A percentile compares a stretch with the other conserved stretches of the same genome.
Conservation (phyloP, 768 basidiomycete genomes). For the Phaeotremella fagi region DNA sequence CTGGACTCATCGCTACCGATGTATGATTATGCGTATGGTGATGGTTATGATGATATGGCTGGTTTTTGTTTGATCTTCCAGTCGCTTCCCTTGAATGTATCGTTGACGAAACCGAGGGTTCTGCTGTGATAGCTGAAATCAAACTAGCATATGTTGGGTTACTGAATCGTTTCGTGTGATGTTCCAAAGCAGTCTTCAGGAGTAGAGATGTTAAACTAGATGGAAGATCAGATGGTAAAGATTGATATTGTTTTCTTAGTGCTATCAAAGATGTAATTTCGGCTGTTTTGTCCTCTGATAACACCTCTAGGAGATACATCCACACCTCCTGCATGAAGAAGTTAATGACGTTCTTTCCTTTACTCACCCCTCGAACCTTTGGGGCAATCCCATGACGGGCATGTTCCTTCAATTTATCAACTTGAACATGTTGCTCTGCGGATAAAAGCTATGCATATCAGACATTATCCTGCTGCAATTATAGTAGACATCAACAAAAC, state of each 20-base stretch:
- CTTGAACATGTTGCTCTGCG: slow-evolving; percentile 41
- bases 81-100: neutral
- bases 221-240: slow-evolving; percentile 22
- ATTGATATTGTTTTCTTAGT: slow-evolving; percentile 26
- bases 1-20: neutral
- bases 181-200: slow-evolving; percentile 32
- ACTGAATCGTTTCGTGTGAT: slow-evolving; percentile 37
- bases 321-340: slow-evolving; percentile 35
- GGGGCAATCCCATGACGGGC: slow-evolving; percentile 38
- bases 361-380: slow-evolving; percentile 36
- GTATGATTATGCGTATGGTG: neutral
- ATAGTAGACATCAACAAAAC: slow-evolving; percentile 3
- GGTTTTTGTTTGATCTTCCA: neutral
- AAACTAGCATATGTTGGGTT: slow-evolving; percentile 42
- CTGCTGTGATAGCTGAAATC: slow-evolving; percentile 36
- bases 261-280: slow-evolving; percentile 33
- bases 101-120: slow-evolving; percentile 1
- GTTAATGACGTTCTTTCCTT: neutral
- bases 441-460: slow-evolving; percentile 26
- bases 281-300: slow-evolving; percentile 34
- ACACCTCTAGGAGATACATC: slow-evolving; percentile 39
- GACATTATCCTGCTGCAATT: neutral
- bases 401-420: slow-evolving; percentile 37
- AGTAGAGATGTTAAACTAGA: slow-evolving; percentile 19
- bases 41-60: no score